phyloP scores from a whole-genome alignment of 768 basidiomycete species.

The Boletus fagicola region DNA sequence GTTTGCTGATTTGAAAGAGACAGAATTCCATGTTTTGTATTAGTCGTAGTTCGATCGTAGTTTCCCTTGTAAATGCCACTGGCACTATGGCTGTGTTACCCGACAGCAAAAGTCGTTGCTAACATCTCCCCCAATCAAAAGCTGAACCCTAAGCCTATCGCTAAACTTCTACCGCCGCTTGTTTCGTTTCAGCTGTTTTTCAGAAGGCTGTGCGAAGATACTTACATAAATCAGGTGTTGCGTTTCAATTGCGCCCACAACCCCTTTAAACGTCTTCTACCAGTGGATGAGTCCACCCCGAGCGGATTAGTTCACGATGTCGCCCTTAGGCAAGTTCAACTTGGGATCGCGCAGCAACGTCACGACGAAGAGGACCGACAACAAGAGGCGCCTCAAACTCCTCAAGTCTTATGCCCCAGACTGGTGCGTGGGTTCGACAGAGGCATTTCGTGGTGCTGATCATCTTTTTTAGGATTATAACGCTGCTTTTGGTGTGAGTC shows the following conservation, averaged over 20 bases:
- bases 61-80: no score
- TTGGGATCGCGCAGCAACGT: slow-evolving; percentile 3
- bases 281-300: background rate
- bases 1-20: no score
- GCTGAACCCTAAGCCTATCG: no score
- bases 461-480: slow-evolving; percentile 53
- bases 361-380: slow-evolving; percentile 21
- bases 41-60: no score
- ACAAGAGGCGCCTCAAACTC: slow-evolving; percentile 39
- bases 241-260: background rate
- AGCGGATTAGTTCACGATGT: slow-evolving; percentile 13
- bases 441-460: slow-evolving; percentile 1
- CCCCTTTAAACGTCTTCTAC: background rate
- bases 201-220: slow-evolving; percentile 4
- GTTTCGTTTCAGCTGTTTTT: no score
- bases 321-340: slow-evolving; percentile 6
- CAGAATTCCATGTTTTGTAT: no score
- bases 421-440: slow-evolving; percentile 49
- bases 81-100: no score
- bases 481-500: slow-evolving; percentile 62
- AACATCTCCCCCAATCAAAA: no score
- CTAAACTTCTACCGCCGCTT: no score
- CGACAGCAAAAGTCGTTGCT: no score
- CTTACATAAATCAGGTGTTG: background rate
- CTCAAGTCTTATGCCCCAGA: slow-evolving; percentile 70